phyloP scores from a whole-genome alignment of 2,329 filamentous ascomycete species.

The Colletotrichum higginsianum region DNA sequence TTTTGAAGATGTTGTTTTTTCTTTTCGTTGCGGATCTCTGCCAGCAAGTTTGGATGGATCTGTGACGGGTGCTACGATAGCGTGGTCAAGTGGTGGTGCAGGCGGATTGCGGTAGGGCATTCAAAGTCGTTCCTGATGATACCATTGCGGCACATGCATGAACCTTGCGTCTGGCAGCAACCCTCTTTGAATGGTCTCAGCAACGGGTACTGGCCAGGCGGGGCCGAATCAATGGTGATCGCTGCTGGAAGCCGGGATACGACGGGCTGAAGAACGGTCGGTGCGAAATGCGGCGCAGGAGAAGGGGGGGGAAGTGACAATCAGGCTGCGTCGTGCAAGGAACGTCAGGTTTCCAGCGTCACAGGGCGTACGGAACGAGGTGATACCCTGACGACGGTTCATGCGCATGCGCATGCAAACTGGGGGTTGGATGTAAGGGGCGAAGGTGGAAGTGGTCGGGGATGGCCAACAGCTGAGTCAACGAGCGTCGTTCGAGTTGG shows the following conservation, averaged over 20 bases:
- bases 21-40: conserved; percentile 15
- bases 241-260: conserved; percentile 30
- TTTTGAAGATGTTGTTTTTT: background rate
- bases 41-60: conserved; percentile 40
- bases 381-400: conserved; percentile 34
- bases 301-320: conserved; percentile 20
- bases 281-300: conserved; percentile 31
- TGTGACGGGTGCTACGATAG: conserved; percentile 43
- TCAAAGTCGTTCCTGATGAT: conserved; percentile 39
- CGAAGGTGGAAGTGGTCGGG: conserved; percentile 30
- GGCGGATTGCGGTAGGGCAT: conserved; percentile 28
- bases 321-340: conserved; percentile 27
- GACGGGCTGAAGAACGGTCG: conserved; percentile 37
- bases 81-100: conserved; percentile 41
- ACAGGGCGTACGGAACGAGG: conserved; percentile 36
- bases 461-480: conserved; percentile 29
- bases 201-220: conserved; percentile 32
- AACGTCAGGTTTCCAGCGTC: conserved; percentile 27
- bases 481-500: conserved; percentile 24
- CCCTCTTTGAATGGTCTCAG: conserved; percentile 28
- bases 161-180: conserved; percentile 41
- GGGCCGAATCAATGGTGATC: conserved; percentile 34
- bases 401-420: conserved; percentile 40
- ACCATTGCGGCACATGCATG: conserved; percentile 43
- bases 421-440: conserved; percentile 38